Evolutionary conservation across 1,284 basidiomycete species (phyloP).

Genomic region (Megacollybia platyphylla): DNA sequence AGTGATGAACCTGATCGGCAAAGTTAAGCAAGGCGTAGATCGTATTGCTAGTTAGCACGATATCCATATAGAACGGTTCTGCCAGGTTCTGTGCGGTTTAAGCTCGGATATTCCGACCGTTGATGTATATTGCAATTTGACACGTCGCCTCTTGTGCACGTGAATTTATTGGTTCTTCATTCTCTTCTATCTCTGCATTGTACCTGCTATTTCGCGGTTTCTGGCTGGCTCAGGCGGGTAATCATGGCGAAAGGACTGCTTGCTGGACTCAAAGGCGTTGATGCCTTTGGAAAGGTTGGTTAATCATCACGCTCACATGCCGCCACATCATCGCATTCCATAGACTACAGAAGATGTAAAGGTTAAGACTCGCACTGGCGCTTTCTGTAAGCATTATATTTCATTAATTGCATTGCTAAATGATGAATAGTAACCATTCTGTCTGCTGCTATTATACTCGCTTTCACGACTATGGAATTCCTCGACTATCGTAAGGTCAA

Average conservation of each 20-base stretch:
- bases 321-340: constrained; percentile 4
- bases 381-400: constrained; percentile 54
- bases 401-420: constrained; percentile 2
- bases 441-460: constrained; percentile 83
- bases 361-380: constrained; percentile 90
- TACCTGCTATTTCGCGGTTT: constrained; percentile 11
- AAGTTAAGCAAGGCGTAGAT: constrained; percentile 82
- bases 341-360: constrained; percentile 98
- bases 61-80: neutral
- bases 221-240: constrained; percentile 8
- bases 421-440: constrained; percentile 71
- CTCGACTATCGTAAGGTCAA: constrained; percentile 86
- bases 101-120: neutral
- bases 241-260: constrained; percentile 68
- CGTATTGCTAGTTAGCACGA: constrained; percentile 40
- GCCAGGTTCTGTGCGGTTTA: constrained; percentile 10
- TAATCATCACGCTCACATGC: constrained; percentile 4
- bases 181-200: constrained; percentile 14
- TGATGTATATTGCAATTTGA: neutral
- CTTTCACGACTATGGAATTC: constrained; percentile 89
- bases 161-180: constrained; percentile 16
- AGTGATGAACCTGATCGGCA: constrained; percentile 75
- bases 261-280: constrained; percentile 69
- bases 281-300: constrained; percentile 96
- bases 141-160: constrained; percentile 7